These are phyloP conservation scores for Blastobotrys parvus DNA, from an alignment of 805 yeast species.

Conservation along the genomic window DNA sequence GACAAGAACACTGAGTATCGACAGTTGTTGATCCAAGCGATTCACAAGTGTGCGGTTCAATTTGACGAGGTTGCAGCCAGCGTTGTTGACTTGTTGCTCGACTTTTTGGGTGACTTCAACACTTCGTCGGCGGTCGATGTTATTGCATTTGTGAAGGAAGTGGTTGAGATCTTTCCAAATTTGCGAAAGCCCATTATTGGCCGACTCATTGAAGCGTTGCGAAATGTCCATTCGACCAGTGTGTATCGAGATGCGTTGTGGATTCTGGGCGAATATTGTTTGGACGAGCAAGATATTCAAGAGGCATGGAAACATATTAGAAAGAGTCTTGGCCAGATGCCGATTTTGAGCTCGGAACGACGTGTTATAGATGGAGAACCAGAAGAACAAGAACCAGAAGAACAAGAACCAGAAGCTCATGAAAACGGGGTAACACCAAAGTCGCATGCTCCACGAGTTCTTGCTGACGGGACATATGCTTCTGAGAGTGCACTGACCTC, in stretches of 20 bases:
- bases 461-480: constrained; percentile 99
- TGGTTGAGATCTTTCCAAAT: constrained; percentile 83
- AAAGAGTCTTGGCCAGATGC: constrained; percentile 79
- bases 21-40: constrained; percentile 77
- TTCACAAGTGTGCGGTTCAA: constrained; percentile 78
- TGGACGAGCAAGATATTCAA: constrained; percentile 63
- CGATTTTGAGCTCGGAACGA: constrained; percentile 59
- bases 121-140: constrained; percentile 84
- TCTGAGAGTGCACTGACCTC: constrained; percentile 73
- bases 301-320: constrained; percentile 84
- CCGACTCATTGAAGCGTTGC: constrained; percentile 55
- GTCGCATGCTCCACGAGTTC: constrained; percentile 60
- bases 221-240: constrained; percentile 71
- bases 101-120: constrained; percentile 76
- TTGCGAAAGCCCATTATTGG: constrained; percentile 56
- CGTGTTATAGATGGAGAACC: constrained; percentile 34
- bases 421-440: constrained; percentile 14
- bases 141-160: constrained; percentile 86
- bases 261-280: constrained; percentile 90
- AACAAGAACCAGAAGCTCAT: constrained; percentile 27
- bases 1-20: constrained; percentile 83
- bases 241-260: constrained; percentile 91
- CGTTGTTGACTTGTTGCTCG: constrained; percentile 82
- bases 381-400: constrained; percentile 20
- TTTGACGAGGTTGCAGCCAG: constrained; percentile 87